Base-by-base conservation (phyloP, 78 protist genomes). In the Dictyostelium capitatum region DNA sequence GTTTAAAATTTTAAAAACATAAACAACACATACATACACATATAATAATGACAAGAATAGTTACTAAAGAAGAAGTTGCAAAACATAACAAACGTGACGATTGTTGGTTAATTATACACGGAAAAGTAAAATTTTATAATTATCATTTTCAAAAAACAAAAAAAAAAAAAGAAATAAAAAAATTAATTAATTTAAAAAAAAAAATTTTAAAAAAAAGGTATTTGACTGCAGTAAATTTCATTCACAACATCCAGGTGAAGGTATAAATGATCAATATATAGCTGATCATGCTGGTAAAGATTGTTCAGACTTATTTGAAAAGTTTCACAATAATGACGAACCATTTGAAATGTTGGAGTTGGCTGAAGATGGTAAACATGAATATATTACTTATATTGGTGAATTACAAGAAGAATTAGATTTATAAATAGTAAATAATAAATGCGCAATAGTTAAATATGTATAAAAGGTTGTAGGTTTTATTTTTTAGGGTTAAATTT, bases 71-170 rank as follows among this genome's bases (percentile, higher is more conserved):
- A 56, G 97, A 95, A 28, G 96, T 96, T 32, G 95, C 97, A 7
- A 91, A 65, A 75, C 98, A 96, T 91, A 96, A 90, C 56, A 96
- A 72, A 53, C 95, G 91, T 64, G 90, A 64, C 14, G 98, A 96
- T 80, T 94, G 96, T 78, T 96, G 98, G 98, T 46, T 91, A 32
- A 80, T 96, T 69, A 92, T 96, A 20, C 53, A 90, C 62, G 98
- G 95, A 53, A 77, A 83, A 67, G 92, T 85, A 56, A 56, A 25
- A 19, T 20, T 56, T 25, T 65, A 65, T 30, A 23, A 20, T 56
- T 56, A 20, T n/a, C 25, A 20, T 30, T 23, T 65, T 64, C 25
- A 28, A 64, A 64, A 25, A 64, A 64, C 6, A 64, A 64, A 64
- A 64, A 1, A 65, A 30, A 23, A 65, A 30, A 65, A 65, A 28